Conservation (phyloP, 768 basidiomycete species). For the Kwoniella shandongensis region DNA sequence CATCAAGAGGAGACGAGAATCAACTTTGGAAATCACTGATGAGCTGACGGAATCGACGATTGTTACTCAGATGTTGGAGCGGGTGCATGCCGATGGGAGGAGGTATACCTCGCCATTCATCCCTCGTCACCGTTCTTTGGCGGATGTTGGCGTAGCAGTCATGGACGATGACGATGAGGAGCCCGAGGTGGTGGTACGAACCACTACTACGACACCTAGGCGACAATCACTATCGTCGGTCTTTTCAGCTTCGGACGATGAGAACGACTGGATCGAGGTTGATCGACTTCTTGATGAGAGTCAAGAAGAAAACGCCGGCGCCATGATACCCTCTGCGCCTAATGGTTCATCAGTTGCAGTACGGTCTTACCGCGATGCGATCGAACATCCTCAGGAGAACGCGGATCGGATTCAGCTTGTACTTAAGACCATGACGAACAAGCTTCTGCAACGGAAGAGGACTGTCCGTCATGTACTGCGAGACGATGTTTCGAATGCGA, state of each 20-base stretch:
- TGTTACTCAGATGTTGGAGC: conserved; percentile 22
- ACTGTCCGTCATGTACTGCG: conserved; percentile 33
- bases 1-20: conserved; percentile 13
- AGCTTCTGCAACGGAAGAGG: conserved; percentile 44
- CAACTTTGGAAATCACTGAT: conserved; percentile 41
- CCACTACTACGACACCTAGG: neutral
- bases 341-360: conserved; percentile 23
- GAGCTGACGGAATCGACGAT: conserved; percentile 41
- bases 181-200: neutral
- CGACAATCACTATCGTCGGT: neutral
- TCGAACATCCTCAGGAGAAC: conserved; percentile 42
- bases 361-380: conserved; percentile 32
- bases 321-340: conserved; percentile 10
- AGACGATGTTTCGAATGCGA: conserved; percentile 5
- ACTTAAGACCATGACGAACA: conserved; percentile 51
- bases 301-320: neutral
- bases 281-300: conserved; percentile 19
- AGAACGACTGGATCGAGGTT: conserved; percentile 52
- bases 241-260: conserved; percentile 9
- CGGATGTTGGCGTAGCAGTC: conserved; percentile 7
- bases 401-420: conserved; percentile 44
- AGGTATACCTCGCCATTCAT: neutral
- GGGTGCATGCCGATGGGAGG: neutral
- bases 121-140: conserved; percentile 10
- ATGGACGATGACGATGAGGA: conserved; percentile 11